phyloP scores from a whole-genome alignment of 371 early-diverging fungal genomes.

The Batkoa obscura region DNA sequence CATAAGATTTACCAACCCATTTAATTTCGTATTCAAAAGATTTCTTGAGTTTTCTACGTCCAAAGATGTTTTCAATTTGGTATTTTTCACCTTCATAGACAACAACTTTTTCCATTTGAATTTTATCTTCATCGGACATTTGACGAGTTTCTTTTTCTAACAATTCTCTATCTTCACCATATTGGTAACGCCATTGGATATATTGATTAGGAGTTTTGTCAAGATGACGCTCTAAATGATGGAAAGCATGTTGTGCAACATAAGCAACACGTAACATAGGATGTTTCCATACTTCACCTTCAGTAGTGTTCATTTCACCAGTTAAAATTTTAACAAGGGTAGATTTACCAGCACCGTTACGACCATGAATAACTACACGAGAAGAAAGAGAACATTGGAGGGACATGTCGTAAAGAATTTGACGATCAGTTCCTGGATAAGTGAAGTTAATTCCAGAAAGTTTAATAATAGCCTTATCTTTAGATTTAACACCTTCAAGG shows the following conservation, averaged over 20 bases:
- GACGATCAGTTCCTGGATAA: slow-evolving; percentile 35
- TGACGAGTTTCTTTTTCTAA: slow-evolving; percentile 36
- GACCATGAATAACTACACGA: slow-evolving; percentile 39
- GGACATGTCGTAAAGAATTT: slow-evolving; percentile 29
- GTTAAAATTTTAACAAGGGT: slow-evolving; percentile 71
- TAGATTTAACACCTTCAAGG: slow-evolving; percentile 53
- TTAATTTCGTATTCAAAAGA: slow-evolving; percentile 44
- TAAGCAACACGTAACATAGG: slow-evolving; percentile 49
- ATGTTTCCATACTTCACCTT: slow-evolving; percentile 52
- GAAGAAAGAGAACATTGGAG: slow-evolving; percentile 43
- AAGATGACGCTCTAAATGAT: slow-evolving; percentile 48
- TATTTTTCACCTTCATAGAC: slow-evolving; percentile 43
- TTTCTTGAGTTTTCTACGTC: slow-evolving; percentile 48
- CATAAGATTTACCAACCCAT: slow-evolving; percentile 33
- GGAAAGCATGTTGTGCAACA: slow-evolving; percentile 65
- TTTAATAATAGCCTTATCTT: slow-evolving; percentile 43
- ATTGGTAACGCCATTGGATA: slow-evolving; percentile 49
- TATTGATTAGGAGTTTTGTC: slow-evolving; percentile 43
- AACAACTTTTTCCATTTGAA: slow-evolving; percentile 33
- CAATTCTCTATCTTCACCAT: slow-evolving; percentile 43
- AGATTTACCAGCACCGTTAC: slow-evolving; percentile 47
- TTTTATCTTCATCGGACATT: slow-evolving; percentile 39
- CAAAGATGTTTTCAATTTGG: slow-evolving; percentile 30
- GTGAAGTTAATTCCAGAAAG: slow-evolving; percentile 41
- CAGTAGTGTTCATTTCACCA: slow-evolving; percentile 39